phyloP scores from a whole-genome alignment of 2,329 filamentous ascomycete genomes.

The Lanzia echinophila region DNA sequence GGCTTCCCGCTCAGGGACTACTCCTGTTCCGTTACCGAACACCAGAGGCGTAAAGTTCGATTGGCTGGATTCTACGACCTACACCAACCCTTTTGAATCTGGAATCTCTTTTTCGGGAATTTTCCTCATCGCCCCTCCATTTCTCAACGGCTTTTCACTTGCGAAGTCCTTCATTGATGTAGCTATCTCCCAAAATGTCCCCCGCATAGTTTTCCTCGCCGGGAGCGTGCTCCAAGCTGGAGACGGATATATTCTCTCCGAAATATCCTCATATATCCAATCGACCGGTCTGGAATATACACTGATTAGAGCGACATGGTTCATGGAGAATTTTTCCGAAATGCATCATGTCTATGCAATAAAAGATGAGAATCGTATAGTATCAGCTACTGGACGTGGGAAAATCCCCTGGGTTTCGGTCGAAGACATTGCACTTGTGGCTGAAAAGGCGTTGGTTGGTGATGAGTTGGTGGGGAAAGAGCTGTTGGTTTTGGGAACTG shows the following conservation, averaged over 20 bases:
- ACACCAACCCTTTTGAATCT: conserved; percentile 29
- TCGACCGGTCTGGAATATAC: conserved; percentile 35
- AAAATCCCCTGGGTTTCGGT: not conserved
- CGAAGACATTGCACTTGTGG: not conserved
- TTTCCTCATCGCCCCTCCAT: conserved; percentile 36
- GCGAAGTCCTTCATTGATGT: conserved; percentile 39
- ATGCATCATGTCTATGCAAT: conserved; percentile 30
- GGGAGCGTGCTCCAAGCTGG: conserved; percentile 34
- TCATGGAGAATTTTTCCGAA: conserved; percentile 42
- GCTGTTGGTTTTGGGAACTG: not conserved
- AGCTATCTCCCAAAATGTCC: conserved; percentile 32
- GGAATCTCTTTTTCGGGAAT: conserved; percentile 30
- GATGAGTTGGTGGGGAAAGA: not conserved
- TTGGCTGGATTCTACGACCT: conserved; percentile 39
- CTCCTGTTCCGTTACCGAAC: conserved; percentile 9
- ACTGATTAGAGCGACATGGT: conserved; percentile 42
- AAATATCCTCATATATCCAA: conserved; percentile 34
- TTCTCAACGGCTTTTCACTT: conserved; percentile 28
- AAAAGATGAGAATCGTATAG: conserved; percentile 35
- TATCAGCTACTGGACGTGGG: conserved; percentile 34
- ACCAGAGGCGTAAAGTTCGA: conserved; percentile 35
- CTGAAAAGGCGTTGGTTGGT: not conserved
- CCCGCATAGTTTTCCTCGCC: conserved; percentile 41
- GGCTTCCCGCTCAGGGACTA: conserved; percentile 34
- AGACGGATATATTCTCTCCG: conserved; percentile 31